A percentile compares a stretch with the other conserved stretches of the same genome.
These are phyloP conservation scores for Pelargonium cotyledonis DNA, from an alignment of 441 rosid species.

Conservation along the genomic window DNA sequence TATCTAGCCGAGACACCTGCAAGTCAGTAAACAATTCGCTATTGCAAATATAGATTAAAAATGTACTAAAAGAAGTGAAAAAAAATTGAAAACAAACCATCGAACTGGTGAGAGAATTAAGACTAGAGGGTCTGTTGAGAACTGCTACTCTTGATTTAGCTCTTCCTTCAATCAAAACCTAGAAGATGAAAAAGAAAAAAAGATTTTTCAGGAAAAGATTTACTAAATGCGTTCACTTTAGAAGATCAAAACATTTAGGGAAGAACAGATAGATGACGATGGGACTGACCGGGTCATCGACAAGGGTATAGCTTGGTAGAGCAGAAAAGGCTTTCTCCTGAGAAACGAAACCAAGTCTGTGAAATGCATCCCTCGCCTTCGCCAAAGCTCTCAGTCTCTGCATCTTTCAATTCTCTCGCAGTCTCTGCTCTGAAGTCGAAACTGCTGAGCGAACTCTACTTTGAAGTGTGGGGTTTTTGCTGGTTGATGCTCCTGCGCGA, in stretches of 20 bases:
- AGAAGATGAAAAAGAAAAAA: constrained; percentile 18
- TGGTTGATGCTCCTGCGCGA: too few species aligned
- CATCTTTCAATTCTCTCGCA: constrained; percentile 31
- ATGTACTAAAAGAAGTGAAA: not conserved
- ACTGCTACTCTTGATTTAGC: constrained; percentile 85
- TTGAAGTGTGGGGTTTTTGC: too few species aligned
- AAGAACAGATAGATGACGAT: not conserved
- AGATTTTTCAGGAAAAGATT: too few species aligned
- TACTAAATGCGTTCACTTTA: not conserved
- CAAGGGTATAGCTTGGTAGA: constrained; percentile 43
- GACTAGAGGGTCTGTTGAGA: constrained; percentile 63
- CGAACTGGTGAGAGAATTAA: constrained; percentile 64
- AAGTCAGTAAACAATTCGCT: not conserved
- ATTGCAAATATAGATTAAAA: not conserved
- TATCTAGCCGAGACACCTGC: constrained; percentile 61
- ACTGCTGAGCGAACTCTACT: not conserved
- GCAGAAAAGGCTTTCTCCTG: constrained; percentile 52
- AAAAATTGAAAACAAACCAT: constrained; percentile 40
- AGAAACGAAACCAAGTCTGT: constrained; percentile 32
- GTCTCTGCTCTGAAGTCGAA: not conserved
- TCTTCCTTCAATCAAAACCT: constrained; percentile 90
- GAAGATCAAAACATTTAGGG: not conserved
- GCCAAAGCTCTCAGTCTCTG: constrained; percentile 48
- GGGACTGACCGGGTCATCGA: constrained; percentile 52
- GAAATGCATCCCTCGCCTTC: constrained; percentile 31